Evolutionary conservation across 352 stramenopile genomes (phyloP).

Genomic region (Globisporangium apiculatum): DNA sequence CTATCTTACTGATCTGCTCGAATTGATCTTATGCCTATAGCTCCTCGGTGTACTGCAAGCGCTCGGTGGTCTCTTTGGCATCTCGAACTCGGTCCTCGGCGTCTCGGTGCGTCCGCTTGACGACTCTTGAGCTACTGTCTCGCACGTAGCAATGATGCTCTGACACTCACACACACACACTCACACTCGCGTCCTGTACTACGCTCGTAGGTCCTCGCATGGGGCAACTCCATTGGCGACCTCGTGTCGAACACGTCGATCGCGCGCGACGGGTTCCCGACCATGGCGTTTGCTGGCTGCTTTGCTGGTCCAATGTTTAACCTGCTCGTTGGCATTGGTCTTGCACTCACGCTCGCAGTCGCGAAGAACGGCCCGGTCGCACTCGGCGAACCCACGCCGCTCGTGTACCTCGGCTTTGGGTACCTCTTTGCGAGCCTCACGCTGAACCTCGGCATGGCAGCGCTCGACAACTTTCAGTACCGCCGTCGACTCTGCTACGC

Average conservation of each 20-base stretch:
- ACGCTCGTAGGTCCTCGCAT: conserved; percentile 49
- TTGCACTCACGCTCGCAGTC: conserved; percentile 62
- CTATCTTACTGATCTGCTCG: too few relatives aligned
- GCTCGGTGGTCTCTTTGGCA: conserved; percentile 61
- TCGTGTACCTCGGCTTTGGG: conserved; percentile 63
- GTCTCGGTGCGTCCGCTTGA: conserved; percentile 52
- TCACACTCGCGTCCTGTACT: neutral
- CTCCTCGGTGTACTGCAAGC: conserved; percentile 65
- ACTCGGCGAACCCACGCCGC: conserved; percentile 42
- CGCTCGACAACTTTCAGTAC: conserved; percentile 56
- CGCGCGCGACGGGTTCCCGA: conserved; percentile 69
- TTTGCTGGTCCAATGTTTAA: conserved; percentile 83
- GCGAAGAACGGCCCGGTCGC: conserved; percentile 40
- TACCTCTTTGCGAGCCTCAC: conserved; percentile 59
- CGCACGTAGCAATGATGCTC: neutral
- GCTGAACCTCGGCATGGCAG: conserved; percentile 54
- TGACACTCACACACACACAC: neutral
- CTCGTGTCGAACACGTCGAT: conserved; percentile 78
- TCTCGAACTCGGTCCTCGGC: conserved; percentile 68
- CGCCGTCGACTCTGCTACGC: conserved; percentile 50
- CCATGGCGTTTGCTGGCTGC: conserved; percentile 78
- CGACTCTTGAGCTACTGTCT: neutral
- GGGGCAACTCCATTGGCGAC: conserved; percentile 77
- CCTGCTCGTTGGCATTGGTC: conserved; percentile 57
- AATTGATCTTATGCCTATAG: conserved; percentile 6